phyloP scores from a whole-genome alignment of 805 yeast species.

The Candida sithepensis region DNA sequence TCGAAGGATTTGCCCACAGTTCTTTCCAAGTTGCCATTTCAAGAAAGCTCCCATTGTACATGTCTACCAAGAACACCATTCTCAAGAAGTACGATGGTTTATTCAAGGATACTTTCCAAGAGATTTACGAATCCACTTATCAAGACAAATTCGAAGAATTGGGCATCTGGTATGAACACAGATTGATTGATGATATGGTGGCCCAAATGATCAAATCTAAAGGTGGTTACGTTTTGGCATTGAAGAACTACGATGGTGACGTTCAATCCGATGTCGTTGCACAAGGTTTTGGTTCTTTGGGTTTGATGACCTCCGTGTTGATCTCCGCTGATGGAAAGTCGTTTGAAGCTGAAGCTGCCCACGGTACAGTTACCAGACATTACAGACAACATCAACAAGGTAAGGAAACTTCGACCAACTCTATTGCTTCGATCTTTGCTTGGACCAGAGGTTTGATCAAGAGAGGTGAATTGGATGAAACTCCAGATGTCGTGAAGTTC shows the following conservation, averaged over 20 bases:
- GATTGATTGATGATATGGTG: conserved; percentile 97
- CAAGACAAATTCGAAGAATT: conserved; percentile 64
- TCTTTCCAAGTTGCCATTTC: conserved; percentile 85
- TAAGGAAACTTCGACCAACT: conserved; percentile 94
- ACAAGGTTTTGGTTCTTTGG: conserved; percentile 96
- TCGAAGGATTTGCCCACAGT: conserved; percentile 86
- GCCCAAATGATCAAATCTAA: conserved; percentile 96
- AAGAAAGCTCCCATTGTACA: conserved; percentile 73
- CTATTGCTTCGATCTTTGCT: conserved; percentile 95
- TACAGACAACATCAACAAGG: conserved; percentile 95
- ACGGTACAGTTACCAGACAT: conserved; percentile 97
- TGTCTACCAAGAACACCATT: conserved; percentile 93
- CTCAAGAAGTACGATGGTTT: conserved; percentile 92
- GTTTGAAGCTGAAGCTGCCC: conserved; percentile 97
- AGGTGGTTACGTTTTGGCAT: conserved; percentile 93
- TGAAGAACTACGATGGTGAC: conserved; percentile 98
- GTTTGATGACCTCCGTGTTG: conserved; percentile 95
- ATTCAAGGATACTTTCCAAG: conserved; percentile 91
- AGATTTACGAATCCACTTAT: conserved; percentile 67
- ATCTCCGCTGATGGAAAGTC: conserved; percentile 96
- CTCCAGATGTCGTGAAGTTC: conserved; percentile 81
- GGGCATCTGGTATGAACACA: conserved; percentile 96
- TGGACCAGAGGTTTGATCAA: conserved; percentile 94
- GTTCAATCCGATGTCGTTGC: conserved; percentile 96
- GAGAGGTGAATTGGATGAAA: conserved; percentile 84